Evolutionary conservation across 2,329 filamentous ascomycete genomes (phyloP).

Genomic region (Phaeosphaeriaceae sp.): DNA sequence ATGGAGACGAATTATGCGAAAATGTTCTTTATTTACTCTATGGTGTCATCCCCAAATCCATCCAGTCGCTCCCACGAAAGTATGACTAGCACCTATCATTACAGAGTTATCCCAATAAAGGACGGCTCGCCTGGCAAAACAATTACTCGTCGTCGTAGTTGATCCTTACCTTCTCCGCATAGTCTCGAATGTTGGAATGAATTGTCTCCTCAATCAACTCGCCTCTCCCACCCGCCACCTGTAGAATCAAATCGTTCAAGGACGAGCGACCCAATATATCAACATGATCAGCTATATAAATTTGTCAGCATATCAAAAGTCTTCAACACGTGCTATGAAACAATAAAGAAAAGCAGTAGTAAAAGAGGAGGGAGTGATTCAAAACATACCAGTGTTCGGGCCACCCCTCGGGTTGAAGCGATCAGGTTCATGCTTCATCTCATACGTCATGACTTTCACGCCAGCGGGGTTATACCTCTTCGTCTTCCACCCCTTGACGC

Average conservation of each 20-base stretch:
- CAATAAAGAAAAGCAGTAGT: too few species aligned
- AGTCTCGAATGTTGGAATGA: slow-evolving; percentile 80
- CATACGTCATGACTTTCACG: slow-evolving; percentile 80
- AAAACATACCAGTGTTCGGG: slow-evolving; percentile 63
- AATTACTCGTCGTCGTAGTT: slow-evolving; percentile 17
- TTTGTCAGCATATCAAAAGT: slow-evolving; percentile 6
- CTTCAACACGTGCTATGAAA: too few species aligned
- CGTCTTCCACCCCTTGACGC: slow-evolving; percentile 90
- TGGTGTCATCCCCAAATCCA: neutral
- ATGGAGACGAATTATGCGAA: too few species aligned
- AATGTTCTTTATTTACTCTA: neutral
- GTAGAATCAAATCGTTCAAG: slow-evolving; percentile 87
- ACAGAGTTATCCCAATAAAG: too few species aligned
- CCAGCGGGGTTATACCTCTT: slow-evolving; percentile 91
- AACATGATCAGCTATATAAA: slow-evolving; percentile 79
- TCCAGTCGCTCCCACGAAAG: neutral
- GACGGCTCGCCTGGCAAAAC: too few species aligned
- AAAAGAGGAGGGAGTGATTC: neutral
- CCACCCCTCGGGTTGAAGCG: slow-evolving; percentile 81
- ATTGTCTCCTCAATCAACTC: slow-evolving; percentile 78
- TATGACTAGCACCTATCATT: too few species aligned
- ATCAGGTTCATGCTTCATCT: slow-evolving; percentile 97
- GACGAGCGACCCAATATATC: slow-evolving; percentile 90
- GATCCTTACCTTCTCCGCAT: slow-evolving; percentile 62
- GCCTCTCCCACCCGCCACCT: slow-evolving; percentile 84